phyloP scores from a whole-genome alignment of 352 stramenopile species.

The Globisporangium lucens region DNA sequence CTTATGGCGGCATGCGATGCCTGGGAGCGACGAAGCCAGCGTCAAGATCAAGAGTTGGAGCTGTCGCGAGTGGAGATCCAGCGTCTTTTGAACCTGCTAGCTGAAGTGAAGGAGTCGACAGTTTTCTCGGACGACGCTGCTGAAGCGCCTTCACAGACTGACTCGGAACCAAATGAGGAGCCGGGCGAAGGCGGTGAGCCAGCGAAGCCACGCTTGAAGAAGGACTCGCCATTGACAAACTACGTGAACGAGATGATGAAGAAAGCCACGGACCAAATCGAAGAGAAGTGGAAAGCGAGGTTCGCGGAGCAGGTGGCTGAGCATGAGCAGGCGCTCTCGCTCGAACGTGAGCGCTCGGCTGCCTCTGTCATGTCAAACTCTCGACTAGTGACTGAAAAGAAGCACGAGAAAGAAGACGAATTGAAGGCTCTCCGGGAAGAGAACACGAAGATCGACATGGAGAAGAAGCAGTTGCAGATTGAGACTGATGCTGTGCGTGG shows the following conservation, averaged over 20 bases:
- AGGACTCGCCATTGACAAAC: slow-evolving; percentile 64
- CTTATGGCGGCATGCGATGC: slow-evolving; percentile 51
- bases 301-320: slow-evolving; percentile 69
- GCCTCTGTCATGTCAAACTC: slow-evolving; percentile 67
- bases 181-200: slow-evolving; percentile 7
- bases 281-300: slow-evolving; percentile 77
- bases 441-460: slow-evolving; percentile 47
- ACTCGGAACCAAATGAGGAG: slow-evolving; percentile 18
- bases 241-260: slow-evolving; percentile 74
- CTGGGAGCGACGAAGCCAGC: slow-evolving; percentile 38
- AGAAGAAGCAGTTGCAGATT: slow-evolving; percentile 74
- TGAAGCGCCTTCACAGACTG: slow-evolving; percentile 5
- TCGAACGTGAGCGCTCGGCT: slow-evolving; percentile 62
- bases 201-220: slow-evolving; percentile 12
- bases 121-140: slow-evolving; percentile 16
- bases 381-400: slow-evolving; percentile 61
- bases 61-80: slow-evolving; percentile 43
- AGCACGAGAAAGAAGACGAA: slow-evolving; percentile 75
- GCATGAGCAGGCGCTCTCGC: slow-evolving; percentile 59
- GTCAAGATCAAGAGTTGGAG: slow-evolving; percentile 45
- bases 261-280: slow-evolving; percentile 76
- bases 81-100: slow-evolving; percentile 33
- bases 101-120: slow-evolving; percentile 18
- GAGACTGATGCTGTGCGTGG: slow-evolving; percentile 59
- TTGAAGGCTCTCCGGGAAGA: slow-evolving; percentile 69